Evolutionary conservation across 2,329 filamentous ascomycete genomes (phyloP), one percentile per base, ranked within the genome.

Genomic region (Apiospora malaysiana): DNA sequence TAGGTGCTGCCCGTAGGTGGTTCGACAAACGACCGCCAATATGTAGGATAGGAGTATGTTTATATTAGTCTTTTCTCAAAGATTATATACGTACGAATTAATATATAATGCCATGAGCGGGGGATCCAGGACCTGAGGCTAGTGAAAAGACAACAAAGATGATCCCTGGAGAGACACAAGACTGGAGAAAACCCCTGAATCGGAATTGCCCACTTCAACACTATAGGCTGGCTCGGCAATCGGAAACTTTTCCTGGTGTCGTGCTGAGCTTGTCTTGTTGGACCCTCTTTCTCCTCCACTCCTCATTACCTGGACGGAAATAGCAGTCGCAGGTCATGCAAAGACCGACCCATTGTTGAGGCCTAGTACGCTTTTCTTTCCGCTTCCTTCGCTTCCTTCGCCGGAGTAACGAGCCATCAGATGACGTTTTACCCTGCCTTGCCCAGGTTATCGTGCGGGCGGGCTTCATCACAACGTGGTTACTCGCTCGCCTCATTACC

Each of bases 321-420:
- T 63, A 63, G 56, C 27, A 63, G 32, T 40, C 5, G 56, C 56
- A 59, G 47, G 16, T 59, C 56, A 40, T 63, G 56, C 32, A 37
- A 63, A 63, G 56, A 63, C 56, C 56, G 56, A n/a, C 56, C 56
- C 56, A 63, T 63, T 21, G 56, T 40, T 21, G 56, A 63, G 32
- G 56, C 56, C 51, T 59, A 59, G 51, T 59, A 59, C 51, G 7
- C 1, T 37, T 37, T 37, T 37, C 51, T 59, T 32, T 32, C n/a
- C 51, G 6, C 2, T 32, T 32, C 21, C 32, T 27, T 59, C 51
- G 6, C 2, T 37, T 37, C 21, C 32, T 27, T 59, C 6, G 16
- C 51, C 51, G 51, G 51, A 32, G 18, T 27, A 37, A 21, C 42
- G 42, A 45, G 42, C 25, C 27, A 59, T 32, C 51, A 32, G 27